Conservation (phyloP, 164 flowering plant species). For the Kingdonia uniflora region DNA sequence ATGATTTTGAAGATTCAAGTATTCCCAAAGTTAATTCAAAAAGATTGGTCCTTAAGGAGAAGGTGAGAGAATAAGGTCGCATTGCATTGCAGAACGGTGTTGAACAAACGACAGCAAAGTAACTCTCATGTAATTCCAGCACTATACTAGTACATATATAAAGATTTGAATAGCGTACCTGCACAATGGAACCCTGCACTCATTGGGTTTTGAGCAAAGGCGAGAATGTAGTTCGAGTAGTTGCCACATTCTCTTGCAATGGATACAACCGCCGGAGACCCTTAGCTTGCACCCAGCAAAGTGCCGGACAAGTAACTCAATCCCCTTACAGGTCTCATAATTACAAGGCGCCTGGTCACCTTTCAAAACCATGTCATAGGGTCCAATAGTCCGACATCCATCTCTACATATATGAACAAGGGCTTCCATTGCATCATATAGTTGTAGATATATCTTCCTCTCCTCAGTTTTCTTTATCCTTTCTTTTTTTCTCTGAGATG, state of each 20-base stretch:
- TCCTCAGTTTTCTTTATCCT: constrained; percentile 41
- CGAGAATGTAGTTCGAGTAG: constrained; percentile 69
- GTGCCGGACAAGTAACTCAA: constrained; percentile 73
- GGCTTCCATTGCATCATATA: constrained; percentile 92
- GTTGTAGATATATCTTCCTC: constrained; percentile 45
- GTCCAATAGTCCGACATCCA: constrained; percentile 88
- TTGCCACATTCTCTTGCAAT: constrained; percentile 99
- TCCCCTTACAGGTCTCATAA: constrained; percentile 68
- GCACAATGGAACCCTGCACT: constrained; percentile 74
- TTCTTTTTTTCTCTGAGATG: constrained; percentile 46
- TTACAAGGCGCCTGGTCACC: constrained; percentile 44
- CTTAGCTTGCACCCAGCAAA: constrained; percentile 77
- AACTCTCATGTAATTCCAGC: too few relatives aligned
- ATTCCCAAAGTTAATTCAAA: neutral
- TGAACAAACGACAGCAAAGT: too few relatives aligned
- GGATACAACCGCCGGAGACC: constrained; percentile 68
- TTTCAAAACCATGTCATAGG: constrained; percentile 52
- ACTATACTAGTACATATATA: too few relatives aligned
- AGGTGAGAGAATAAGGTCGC: neutral
- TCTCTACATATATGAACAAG: constrained; percentile 83
- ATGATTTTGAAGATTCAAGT: neutral
- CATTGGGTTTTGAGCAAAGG: constrained; percentile 40
- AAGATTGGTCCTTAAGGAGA: neutral
- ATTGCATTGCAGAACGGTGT: neutral
- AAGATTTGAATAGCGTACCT: constrained; percentile 25